Conservation (phyloP, 202 grass and related monocot genomes). For the Sporobolus alterniflorus region DNA sequence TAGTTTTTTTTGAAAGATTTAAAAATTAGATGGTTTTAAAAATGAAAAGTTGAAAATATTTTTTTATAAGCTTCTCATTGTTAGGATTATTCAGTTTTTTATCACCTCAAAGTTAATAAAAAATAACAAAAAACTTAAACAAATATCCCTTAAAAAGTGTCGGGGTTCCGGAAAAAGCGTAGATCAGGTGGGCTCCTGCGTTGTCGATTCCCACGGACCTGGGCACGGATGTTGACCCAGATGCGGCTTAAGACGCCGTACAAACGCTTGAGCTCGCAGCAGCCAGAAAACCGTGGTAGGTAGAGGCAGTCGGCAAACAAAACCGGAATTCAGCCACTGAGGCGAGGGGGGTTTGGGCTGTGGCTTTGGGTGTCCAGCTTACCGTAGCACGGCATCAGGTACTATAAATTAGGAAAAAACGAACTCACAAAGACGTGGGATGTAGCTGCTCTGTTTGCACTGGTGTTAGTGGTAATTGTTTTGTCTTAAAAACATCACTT, state of each 20-base stretch:
- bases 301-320: background rate
- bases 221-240: slow-evolving; percentile 4
- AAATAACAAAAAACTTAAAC: too few species aligned
- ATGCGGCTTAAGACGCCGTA: slow-evolving; percentile 10
- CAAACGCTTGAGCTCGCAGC: background rate
- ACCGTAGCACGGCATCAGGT: background rate
- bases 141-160: too few species aligned
- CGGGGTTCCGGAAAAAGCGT: background rate
- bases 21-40: too few species aligned
- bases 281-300: background rate
- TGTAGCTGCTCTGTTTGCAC: background rate
- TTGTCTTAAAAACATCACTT: background rate
- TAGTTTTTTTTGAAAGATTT: too few species aligned
- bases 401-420: too few species aligned
- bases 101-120: too few species aligned
- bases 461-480: background rate
- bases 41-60: too few species aligned
- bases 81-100: too few species aligned
- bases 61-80: too few species aligned
- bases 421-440: too few species aligned
- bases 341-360: background rate
- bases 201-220: slow-evolving; percentile 16
- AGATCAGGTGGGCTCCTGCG: slow-evolving; percentile 9
- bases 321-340: background rate
- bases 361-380: background rate